Evolutionary conservation across 306 rosid species (phyloP).

Genomic region (Ceratonia siliqua): DNA sequence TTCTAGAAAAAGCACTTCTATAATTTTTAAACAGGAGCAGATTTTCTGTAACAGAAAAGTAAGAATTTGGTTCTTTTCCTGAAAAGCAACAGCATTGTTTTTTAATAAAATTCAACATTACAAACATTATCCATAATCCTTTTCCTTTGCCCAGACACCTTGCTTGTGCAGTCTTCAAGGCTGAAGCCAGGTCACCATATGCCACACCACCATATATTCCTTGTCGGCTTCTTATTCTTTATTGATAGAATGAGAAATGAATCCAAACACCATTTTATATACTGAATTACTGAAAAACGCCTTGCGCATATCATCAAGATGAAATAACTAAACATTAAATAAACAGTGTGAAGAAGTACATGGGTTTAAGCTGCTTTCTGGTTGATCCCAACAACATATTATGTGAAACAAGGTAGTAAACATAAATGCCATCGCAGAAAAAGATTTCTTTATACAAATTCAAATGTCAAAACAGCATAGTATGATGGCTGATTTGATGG

Average conservation of each 20-base stretch:
- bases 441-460: slow-evolving; percentile 41
- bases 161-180: no score
- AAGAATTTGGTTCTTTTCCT: neutral
- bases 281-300: neutral
- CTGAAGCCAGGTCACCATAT: no score
- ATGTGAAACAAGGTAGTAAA: neutral
- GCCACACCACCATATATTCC: no score
- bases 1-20: neutral
- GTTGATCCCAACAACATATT: neutral
- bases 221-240: no score
- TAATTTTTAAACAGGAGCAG: neutral
- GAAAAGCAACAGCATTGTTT: neutral
- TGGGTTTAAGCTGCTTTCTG: neutral
- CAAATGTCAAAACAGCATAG: neutral
- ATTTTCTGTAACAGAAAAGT: neutral
- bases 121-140: no score
- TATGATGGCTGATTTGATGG: slow-evolving; percentile 26
- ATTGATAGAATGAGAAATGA: no score
- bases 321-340: neutral
- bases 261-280: neutral
- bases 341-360: neutral
- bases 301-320: neutral
- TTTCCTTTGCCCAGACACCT: no score
- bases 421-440: neutral
- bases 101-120: no score